These are phyloP conservation scores for Botryotinia narcissicola DNA, from an alignment of 2,329 filamentous ascomycete species.

Conservation along the genomic window DNA sequence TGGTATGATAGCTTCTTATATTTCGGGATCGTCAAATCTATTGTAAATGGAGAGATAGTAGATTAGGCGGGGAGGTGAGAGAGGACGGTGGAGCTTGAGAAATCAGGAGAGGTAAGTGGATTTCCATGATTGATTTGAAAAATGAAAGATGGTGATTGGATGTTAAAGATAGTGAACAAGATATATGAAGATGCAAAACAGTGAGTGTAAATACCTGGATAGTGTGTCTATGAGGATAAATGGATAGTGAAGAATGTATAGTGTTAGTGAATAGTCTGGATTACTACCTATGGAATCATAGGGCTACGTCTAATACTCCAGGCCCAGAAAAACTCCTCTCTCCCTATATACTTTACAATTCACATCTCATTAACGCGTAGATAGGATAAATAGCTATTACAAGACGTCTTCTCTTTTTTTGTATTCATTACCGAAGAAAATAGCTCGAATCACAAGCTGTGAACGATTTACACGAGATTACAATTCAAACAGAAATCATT, in stretches of 20 bases:
- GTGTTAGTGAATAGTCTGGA: too few species aligned
- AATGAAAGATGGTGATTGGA: too few species aligned
- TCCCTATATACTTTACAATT: background rate
- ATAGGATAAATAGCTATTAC: background rate
- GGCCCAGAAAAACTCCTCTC: background rate
- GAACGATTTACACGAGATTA: background rate
- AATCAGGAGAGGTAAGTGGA: background rate
- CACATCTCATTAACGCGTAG: background rate
- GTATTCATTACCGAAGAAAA: background rate
- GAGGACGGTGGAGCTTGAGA: background rate
- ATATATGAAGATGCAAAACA: too few species aligned
- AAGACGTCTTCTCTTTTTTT: background rate
- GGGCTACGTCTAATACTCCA: background rate
- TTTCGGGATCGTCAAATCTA: background rate
- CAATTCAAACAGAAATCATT: background rate
- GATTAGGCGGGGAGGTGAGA: background rate
- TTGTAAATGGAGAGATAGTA: too few species aligned
- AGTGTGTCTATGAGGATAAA: background rate
- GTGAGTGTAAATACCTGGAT: background rate
- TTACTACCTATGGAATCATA: too few species aligned
- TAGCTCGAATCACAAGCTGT: background rate
- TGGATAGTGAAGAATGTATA: background rate
- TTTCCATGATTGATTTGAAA: too few species aligned
- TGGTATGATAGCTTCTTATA: background rate
- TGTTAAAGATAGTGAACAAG: too few species aligned